A percentile compares a stretch with the other conserved stretches of the same genome.
These are phyloP conservation scores for Aspergillus bertholletiae DNA, from an alignment of 495 filamentous ascomycete species.

Conservation along the genomic window DNA sequence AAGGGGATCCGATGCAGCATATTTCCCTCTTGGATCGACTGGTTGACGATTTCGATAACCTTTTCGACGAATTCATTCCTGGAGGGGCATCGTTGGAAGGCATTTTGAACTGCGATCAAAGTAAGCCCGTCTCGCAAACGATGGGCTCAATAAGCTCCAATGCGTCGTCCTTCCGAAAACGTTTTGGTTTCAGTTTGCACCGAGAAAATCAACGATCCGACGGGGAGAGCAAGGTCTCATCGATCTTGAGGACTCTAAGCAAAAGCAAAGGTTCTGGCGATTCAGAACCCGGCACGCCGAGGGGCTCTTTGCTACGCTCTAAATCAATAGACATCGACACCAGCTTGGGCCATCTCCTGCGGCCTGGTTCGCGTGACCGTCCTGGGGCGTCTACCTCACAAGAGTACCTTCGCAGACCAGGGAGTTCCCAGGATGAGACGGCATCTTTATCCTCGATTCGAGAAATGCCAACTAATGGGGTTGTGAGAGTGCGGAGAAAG, in stretches of 20 bases:
- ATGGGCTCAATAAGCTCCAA: conserved; percentile 63
- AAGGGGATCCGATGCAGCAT: conserved; percentile 75
- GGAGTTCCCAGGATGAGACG: conserved; percentile 42
- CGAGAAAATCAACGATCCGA: conserved; percentile 70
- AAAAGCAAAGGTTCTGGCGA: conserved; percentile 68
- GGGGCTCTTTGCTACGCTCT: conserved; percentile 65
- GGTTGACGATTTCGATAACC: conserved; percentile 84
- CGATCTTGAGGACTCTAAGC: conserved; percentile 84
- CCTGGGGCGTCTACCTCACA: conserved; percentile 46
- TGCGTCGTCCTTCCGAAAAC: conserved; percentile 78
- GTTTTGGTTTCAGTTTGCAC: conserved; percentile 74
- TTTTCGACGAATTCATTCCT: conserved; percentile 71
- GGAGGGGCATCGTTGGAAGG: conserved; percentile 40
- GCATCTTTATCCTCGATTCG: conserved; percentile 34
- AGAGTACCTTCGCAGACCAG: conserved; percentile 42
- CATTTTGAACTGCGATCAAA: conserved; percentile 43
- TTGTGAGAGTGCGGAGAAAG: conserved; percentile 61
- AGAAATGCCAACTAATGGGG: conserved; percentile 30
- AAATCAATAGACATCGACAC: conserved; percentile 76
- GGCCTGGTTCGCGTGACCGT: conserved; percentile 66
- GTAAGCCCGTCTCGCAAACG: conserved; percentile 43
- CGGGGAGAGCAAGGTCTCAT: conserved; percentile 64
- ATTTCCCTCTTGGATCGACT: conserved; percentile 89
- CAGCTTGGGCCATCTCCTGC: conserved; percentile 45
- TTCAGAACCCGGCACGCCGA: conserved; percentile 53